Conservation (phyloP, 192 early-diverging fungal genomes). For the Gryganskiella cystojenkinii region DNA sequence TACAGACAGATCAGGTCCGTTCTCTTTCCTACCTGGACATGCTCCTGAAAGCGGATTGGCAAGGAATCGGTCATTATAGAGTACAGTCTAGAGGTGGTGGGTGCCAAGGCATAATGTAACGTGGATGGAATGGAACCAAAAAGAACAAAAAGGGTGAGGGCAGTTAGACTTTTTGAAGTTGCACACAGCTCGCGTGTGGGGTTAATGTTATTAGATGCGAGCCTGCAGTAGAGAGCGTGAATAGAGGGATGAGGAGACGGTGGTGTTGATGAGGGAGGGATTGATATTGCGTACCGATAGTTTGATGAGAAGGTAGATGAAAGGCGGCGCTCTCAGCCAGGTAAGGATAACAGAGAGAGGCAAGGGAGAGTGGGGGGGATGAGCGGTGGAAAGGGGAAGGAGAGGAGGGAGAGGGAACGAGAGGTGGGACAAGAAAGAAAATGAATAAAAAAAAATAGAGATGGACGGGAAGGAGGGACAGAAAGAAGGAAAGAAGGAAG, state of each 20-base stretch:
- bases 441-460: neutral
- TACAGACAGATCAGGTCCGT: too few species aligned
- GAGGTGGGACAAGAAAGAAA: neutral
- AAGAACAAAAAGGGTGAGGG: too few species aligned
- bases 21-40: conserved; percentile 83
- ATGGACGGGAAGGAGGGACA: neutral
- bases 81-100: neutral
- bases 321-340: too few species aligned
- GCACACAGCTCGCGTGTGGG: too few species aligned
- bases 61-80: conserved; percentile 77
- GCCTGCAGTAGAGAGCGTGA: too few species aligned
- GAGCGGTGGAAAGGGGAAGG: neutral
- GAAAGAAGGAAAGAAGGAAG: neutral
- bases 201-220: too few species aligned
- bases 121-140: neutral
- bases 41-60: conserved; percentile 97
- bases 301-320: too few species aligned
- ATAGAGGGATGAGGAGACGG: too few species aligned
- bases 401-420: neutral
- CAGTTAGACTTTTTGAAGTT: too few species aligned
- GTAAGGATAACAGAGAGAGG: too few species aligned
- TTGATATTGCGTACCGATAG: too few species aligned
- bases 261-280: too few species aligned
- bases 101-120: neutral
- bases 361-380: neutral